Evolutionary conservation across 78 protist genomes (phyloP), one percentile per base, ranked within the genome.

Genomic region (Chrysochromulina tobinii): DNA sequence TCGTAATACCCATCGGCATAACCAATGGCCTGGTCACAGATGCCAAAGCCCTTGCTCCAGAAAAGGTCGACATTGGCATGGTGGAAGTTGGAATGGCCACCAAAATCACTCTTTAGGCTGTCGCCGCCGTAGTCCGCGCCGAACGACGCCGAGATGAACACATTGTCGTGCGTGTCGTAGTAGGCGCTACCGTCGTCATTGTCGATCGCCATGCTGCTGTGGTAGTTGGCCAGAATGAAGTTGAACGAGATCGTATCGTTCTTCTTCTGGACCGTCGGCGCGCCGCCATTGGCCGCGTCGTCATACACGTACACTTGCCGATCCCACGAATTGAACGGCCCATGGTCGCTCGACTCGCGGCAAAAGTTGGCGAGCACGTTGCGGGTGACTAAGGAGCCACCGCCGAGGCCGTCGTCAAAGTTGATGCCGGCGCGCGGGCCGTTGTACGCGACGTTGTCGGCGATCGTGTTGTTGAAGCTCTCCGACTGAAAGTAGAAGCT

Each of bases 291-390:
- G 38, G 38, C 38, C 38, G 38, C 38, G 38, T 38, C 38, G 38
- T 38, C 38, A 38, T 38, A 38, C 38, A 38, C 38, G 90, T 61
- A 93, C 14, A 90, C 92, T 75, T 90, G 95, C 2, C 95, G 57
- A 77, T 93, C 95, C 95, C 95, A 93, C 23, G 86, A 61, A 25
- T 93, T 93, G 88, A 93, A 86, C 12, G 92, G 92, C 58, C 91
- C 95, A 87, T 93, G 95, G 87, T 93, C 95, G 54, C 81, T 6
- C 14, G 88, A 61, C 81, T 93, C 95, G 25, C 95, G 91, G 64
- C 95, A 90, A 3, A 90, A 27, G 57, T 59, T 53, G 75, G 57
- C 90, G 27, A 93, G 20, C 50, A 93, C 69, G 48, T 90, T 90
- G 54, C 18, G 55, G 5, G 55, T 50, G 69, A 93, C 4, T 20